These are phyloP conservation scores for Geosiphon pyriformis DNA, from an alignment of 192 early-diverging fungal genomes.

Conservation along the genomic window DNA sequence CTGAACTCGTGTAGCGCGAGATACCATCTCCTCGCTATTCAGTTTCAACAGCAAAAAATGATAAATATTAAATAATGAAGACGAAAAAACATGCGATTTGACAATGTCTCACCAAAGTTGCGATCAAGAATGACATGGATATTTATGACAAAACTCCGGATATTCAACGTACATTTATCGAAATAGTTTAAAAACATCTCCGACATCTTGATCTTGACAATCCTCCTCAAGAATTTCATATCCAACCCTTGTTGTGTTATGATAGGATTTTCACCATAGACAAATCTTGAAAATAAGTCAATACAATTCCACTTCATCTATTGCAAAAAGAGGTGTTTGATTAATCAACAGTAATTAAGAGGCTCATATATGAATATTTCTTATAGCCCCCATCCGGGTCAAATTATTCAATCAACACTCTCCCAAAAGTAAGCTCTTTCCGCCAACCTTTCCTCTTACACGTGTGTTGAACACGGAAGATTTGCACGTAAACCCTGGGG, in stretches of 20 bases:
- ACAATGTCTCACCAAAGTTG: too few relatives aligned
- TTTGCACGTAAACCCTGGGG: slow-evolving; percentile 23
- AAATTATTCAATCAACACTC: slow-evolving; percentile 18
- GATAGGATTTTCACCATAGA: background rate
- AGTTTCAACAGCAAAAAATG: too few relatives aligned
- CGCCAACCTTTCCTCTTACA: slow-evolving; percentile 20
- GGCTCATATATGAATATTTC: background rate
- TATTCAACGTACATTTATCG: too few relatives aligned
- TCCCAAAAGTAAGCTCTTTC: slow-evolving; percentile 13
- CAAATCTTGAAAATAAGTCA: slow-evolving; percentile 16
- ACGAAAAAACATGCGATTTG: too few relatives aligned
- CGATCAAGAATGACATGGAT: too few relatives aligned
- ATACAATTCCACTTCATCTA: slow-evolving; percentile 4
- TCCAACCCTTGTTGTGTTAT: slow-evolving; percentile 16
- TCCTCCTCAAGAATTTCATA: too few relatives aligned
- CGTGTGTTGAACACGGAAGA: slow-evolving; percentile 22
- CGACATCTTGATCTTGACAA: too few relatives aligned
- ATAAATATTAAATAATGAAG: too few relatives aligned
- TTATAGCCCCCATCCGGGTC: slow-evolving; percentile 13
- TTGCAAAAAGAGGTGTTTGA: background rate
- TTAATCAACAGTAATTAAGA: background rate
- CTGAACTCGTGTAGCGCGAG: too few relatives aligned
- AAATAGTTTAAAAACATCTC: too few relatives aligned
- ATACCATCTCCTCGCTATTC: too few relatives aligned
- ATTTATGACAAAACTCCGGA: too few relatives aligned